Evolutionary conservation across 225 moss, liverwort and hornwort species (phyloP), one percentile per base, ranked within the genome.

Genomic region (Polytrichum formosum): DNA sequence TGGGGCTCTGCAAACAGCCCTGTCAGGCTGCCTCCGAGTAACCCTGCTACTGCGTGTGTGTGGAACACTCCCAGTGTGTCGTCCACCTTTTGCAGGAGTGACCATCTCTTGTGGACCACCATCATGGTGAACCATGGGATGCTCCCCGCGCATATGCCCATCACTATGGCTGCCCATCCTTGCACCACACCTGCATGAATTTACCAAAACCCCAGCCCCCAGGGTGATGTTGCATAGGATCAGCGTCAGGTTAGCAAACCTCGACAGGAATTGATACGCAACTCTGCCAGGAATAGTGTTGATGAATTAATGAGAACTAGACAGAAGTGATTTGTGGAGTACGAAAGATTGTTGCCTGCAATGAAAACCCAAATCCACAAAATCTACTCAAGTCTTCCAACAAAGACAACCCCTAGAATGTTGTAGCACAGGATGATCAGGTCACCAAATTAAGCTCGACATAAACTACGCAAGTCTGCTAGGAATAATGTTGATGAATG

Each of bases 81-180:
- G 68, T 68, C 68, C 21, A 68, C 68, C 53, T 55, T 68, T 55
- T 68, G 68, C 26, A 68, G 68, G 18, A 68, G 73, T 18, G 83
- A 65, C 82, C 80, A 83, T 22, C 86, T 77, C 59, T 83, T 86
- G 77, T 86, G 82, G 26, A 86, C 75, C 2, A 86, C 82, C 86
- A 86, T 86, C 86, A 86, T 86, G 18, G 86, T 86, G 61, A 54
- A 68, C 68, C 68, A 68, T 6, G 68, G 68, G 22, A 68, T 27
- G 54, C 53, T 54, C 22, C 68, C 68, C 23, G 55, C 68, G 5
- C 17, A 26, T 5, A 68, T 13, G 13, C 68, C 68, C 68, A 68
- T 68, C 10, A 55, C 23, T 26, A 68, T 54, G 54, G 68, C 68
- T 1, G 55, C 68, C 68, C 68, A 68, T 18, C 68, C 53, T 25